A percentile compares a stretch with the other conserved stretches of the same genome.
These are phyloP conservation scores for Pulveroboletus frians DNA, from an alignment of 768 basidiomycete genomes.

Conservation along the genomic window DNA sequence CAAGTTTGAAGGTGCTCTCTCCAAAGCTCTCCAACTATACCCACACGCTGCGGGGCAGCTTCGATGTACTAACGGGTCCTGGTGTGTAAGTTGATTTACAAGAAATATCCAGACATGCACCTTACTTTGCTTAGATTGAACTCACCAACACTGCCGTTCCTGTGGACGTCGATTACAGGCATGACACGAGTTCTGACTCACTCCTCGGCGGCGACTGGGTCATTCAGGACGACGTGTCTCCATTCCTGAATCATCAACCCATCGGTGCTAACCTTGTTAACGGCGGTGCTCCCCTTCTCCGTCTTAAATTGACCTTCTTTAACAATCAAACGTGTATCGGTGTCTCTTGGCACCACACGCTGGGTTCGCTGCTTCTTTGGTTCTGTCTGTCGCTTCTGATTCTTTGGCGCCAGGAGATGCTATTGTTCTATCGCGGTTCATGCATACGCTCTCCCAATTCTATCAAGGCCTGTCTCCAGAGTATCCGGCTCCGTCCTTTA, in stretches of 20 bases:
- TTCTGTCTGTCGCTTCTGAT: not conserved
- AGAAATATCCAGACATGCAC: not conserved
- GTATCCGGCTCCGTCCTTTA: conserved; percentile 20
- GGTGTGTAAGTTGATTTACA: conserved; percentile 17
- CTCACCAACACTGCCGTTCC: conserved; percentile 17
- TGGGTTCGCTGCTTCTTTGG: conserved; percentile 18
- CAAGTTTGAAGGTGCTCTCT: conserved; percentile 24
- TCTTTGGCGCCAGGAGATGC: conserved; percentile 25
- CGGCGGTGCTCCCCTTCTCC: conserved; percentile 17
- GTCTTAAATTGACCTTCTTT: conserved; percentile 26
- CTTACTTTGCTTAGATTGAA: conserved; percentile 17
- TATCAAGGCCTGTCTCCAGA: conserved; percentile 22
- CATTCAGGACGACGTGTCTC: conserved; percentile 20
- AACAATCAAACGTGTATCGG: conserved; percentile 26
- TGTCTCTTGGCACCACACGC: conserved; percentile 33
- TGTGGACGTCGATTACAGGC: conserved; percentile 13
- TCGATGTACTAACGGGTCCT: conserved; percentile 6
- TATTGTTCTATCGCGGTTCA: conserved; percentile 24
- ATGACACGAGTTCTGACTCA: conserved; percentile 2
- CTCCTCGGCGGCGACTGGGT: conserved; percentile 24
- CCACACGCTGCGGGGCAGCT: conserved; percentile 25
- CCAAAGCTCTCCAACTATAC: conserved; percentile 19
- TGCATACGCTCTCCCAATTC: conserved; percentile 26
- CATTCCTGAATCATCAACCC: conserved; percentile 15
- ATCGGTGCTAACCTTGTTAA: conserved; percentile 14